These are phyloP conservation scores for Hemileccinum rubropunctum DNA, from an alignment of 768 basidiomycete genomes.

Conservation along the genomic window DNA sequence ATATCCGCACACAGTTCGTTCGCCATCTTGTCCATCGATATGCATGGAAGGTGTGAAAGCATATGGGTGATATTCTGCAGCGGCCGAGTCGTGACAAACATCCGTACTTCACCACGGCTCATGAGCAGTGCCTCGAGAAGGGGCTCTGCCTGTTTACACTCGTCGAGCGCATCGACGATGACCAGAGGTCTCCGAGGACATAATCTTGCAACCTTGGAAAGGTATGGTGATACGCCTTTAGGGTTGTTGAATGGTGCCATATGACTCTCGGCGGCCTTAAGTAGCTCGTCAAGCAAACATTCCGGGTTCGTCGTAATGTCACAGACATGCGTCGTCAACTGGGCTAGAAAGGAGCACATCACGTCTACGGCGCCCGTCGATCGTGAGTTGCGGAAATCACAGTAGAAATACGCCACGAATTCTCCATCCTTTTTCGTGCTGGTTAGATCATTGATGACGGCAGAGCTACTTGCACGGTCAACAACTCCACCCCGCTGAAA, in stretches of 20 bases:
- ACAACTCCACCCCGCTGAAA: neutral
- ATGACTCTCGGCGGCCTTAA: neutral
- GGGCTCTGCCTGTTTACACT: slow-evolving; percentile 12
- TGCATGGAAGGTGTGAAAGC: slow-evolving; percentile 2
- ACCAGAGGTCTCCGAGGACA: slow-evolving; percentile 5
- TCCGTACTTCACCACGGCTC: neutral
- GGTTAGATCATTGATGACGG: neutral
- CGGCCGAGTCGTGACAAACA: slow-evolving; percentile 12
- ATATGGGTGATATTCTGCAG: slow-evolving; percentile 1
- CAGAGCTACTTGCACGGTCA: neutral
- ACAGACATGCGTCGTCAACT: slow-evolving; percentile 2
- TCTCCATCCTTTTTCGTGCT: neutral
- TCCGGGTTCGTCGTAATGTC: neutral
- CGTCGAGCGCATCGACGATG: slow-evolving; percentile 23
- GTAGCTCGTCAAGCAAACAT: slow-evolving; percentile 3
- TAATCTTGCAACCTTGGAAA: neutral
- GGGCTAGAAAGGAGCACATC: slow-evolving; percentile 19
- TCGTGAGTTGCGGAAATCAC: slow-evolving; percentile 13
- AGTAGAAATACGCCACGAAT: slow-evolving; percentile 19
- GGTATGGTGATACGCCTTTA: neutral
- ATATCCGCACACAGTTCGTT: slow-evolving; percentile 10
- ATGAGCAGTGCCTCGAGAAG: slow-evolving; percentile 10
- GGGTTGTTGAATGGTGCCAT: neutral
- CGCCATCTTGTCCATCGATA: slow-evolving; percentile 9
- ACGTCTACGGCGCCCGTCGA: slow-evolving; percentile 14